Evolutionary conservation across 2,329 filamentous ascomycete species (phyloP).

Genomic region (Bipolaris zeicola): DNA sequence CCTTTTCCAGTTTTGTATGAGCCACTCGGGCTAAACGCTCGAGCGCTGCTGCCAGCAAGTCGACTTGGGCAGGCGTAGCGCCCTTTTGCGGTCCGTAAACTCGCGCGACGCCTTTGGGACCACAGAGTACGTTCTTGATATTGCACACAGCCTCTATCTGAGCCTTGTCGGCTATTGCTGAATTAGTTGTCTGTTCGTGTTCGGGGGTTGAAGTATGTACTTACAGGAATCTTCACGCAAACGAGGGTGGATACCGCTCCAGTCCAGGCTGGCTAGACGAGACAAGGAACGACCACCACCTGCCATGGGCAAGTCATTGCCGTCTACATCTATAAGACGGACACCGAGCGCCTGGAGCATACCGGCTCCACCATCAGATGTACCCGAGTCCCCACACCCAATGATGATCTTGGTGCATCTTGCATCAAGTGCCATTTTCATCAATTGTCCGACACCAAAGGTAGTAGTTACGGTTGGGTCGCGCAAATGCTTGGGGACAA

Average conservation of each 20-base stretch:
- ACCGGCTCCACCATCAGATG: conserved; percentile 59
- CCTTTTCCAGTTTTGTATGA: conserved; percentile 40
- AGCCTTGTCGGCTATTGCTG: conserved; percentile 31
- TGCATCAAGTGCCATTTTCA: conserved; percentile 54
- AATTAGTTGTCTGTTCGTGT: conserved; percentile 5
- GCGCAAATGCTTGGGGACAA: conserved; percentile 54
- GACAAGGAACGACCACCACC: conserved; percentile 51
- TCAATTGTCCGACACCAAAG: conserved; percentile 58
- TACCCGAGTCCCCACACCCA: conserved; percentile 61
- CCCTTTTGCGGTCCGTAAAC: conserved; percentile 61
- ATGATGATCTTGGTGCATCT: conserved; percentile 56
- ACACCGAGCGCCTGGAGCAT: conserved; percentile 62
- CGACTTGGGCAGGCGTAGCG: conserved; percentile 52
- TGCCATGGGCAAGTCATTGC: conserved; percentile 47
- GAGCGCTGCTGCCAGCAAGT: conserved; percentile 52
- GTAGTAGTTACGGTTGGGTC: conserved; percentile 58
- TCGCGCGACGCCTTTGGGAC: conserved; percentile 55
- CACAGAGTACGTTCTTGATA: conserved; percentile 59
- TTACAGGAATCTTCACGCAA: conserved; percentile 31
- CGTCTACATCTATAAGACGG: conserved; percentile 50
- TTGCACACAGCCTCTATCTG: conserved; percentile 59
- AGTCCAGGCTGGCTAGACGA: conserved; percentile 49
- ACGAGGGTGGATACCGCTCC: conserved; percentile 49
- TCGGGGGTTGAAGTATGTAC: conserved; percentile 12
- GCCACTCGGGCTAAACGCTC: conserved; percentile 51